Percentiles rank a stretch among this genome's conserved stretches.
Evolutionary conservation across 2,329 filamentous ascomycete species (phyloP).

Genomic region (Xylariaceae sp.): DNA sequence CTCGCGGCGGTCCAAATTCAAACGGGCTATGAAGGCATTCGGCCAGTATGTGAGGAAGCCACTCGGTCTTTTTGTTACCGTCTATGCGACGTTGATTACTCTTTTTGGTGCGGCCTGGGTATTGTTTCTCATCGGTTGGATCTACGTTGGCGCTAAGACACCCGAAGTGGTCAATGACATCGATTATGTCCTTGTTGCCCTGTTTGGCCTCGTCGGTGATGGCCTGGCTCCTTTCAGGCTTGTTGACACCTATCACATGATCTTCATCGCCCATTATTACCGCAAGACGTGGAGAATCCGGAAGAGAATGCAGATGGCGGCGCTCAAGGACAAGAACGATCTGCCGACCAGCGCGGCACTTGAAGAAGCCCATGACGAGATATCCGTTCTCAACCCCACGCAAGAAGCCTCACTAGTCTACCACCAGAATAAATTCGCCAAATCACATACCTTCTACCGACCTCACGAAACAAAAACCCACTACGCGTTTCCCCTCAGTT

Average conservation of each 20-base stretch:
- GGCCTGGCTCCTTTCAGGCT: slow-evolving; percentile 70
- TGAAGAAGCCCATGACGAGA: slow-evolving; percentile 43
- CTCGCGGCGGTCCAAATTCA: slow-evolving; percentile 74
- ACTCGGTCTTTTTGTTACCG: slow-evolving; percentile 75
- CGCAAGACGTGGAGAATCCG: slow-evolving; percentile 61
- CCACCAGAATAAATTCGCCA: slow-evolving; percentile 75
- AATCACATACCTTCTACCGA: slow-evolving; percentile 85
- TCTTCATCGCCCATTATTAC: slow-evolving; percentile 72
- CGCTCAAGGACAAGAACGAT: slow-evolving; percentile 65
- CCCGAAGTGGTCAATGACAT: slow-evolving; percentile 67
- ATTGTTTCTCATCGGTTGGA: slow-evolving; percentile 86
- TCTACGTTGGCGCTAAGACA: slow-evolving; percentile 72
- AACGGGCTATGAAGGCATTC: slow-evolving; percentile 75
- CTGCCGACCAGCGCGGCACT: slow-evolving; percentile 48
- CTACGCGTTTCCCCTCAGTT: slow-evolving; percentile 68
- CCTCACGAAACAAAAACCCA: slow-evolving; percentile 83
- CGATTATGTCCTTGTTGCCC: slow-evolving; percentile 65
- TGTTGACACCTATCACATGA: slow-evolving; percentile 85
- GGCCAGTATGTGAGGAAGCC: slow-evolving; percentile 73
- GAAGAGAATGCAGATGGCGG: slow-evolving; percentile 56
- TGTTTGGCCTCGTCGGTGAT: slow-evolving; percentile 68
- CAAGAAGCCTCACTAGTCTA: slow-evolving; percentile 70
- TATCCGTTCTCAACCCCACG: slow-evolving; percentile 58
- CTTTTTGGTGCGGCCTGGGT: slow-evolving; percentile 86
- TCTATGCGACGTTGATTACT: slow-evolving; percentile 80